phyloP scores from a whole-genome alignment of 139 green algal species.

The Spirogloea muscicola region DNA sequence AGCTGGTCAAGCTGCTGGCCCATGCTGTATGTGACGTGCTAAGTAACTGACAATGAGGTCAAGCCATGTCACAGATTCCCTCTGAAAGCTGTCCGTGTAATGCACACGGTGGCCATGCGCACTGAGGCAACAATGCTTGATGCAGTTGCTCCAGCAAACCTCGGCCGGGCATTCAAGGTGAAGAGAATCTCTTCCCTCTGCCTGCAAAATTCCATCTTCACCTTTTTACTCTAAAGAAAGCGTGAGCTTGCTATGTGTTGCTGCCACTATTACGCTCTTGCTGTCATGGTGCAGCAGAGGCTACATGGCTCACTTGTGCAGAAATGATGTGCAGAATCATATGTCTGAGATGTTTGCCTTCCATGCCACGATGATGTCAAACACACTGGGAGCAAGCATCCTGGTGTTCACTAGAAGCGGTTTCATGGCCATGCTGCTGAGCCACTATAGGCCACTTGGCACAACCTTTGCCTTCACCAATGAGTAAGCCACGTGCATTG shows the following conservation, averaged over 20 bases:
- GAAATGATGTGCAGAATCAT: slow-evolving; percentile 45
- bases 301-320: too few species aligned
- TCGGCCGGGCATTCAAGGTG: slow-evolving; percentile 36
- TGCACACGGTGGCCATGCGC: slow-evolving; percentile 44
- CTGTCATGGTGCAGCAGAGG: too few species aligned
- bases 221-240: too few species aligned
- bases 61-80: too few species aligned
- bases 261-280: too few species aligned
- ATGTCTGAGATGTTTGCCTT: slow-evolving; percentile 75
- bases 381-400: slow-evolving; percentile 66
- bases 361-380: slow-evolving; percentile 80
- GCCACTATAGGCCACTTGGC: slow-evolving; percentile 74
- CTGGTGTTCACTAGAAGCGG: slow-evolving; percentile 65
- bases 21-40: too few species aligned
- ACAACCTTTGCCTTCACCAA: slow-evolving; percentile 83
- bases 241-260: too few species aligned
- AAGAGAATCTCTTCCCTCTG: too few species aligned
- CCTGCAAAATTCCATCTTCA: too few species aligned
- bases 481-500: slow-evolving; percentile 51
- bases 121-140: slow-evolving; percentile 38
- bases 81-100: slow-evolving; percentile 42
- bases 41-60: too few species aligned
- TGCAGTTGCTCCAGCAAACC: slow-evolving; percentile 15
- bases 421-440: slow-evolving; percentile 77
- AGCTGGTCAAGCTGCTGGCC: too few species aligned